A percentile compares a stretch with the other conserved stretches of the same genome.
Conservation (phyloP, 2,329 filamentous ascomycete species). For the Penicillium sumatraense region DNA sequence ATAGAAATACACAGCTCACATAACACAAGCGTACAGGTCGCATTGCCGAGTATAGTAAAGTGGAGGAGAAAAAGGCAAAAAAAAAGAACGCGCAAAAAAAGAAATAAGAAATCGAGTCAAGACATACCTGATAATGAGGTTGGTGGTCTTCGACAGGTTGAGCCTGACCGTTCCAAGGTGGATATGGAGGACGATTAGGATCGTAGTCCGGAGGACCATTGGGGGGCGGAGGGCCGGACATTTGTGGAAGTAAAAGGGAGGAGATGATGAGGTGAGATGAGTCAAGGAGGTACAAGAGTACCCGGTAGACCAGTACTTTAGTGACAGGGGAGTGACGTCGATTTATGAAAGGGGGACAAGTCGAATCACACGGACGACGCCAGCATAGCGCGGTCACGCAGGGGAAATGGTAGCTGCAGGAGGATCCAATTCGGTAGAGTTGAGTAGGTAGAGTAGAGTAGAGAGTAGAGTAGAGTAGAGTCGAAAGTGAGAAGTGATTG, state of each 20-base stretch:
- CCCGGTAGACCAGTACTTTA: slow-evolving; percentile 2
- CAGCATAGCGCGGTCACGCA: slow-evolving; percentile 33
- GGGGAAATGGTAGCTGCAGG: slow-evolving; percentile 22
- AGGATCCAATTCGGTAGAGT: slow-evolving; percentile 15
- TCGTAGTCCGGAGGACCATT: slow-evolving; percentile 43
- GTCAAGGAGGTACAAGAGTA: slow-evolving; percentile 21
- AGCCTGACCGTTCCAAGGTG: slow-evolving; percentile 45
- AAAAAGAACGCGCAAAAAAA: no score
- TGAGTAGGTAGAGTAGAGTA: background rate
- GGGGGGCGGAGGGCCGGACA: slow-evolving; percentile 41
- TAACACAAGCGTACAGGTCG: background rate
- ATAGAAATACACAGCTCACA: slow-evolving; percentile 14
- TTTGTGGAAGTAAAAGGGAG: slow-evolving; percentile 36
- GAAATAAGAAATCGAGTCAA: no score
- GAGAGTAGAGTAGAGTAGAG: slow-evolving; percentile 6
- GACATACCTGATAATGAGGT: slow-evolving; percentile 44
- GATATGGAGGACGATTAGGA: slow-evolving; percentile 50
- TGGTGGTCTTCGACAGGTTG: slow-evolving; percentile 40
- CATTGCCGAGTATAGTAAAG: no score
- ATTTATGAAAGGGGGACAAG: slow-evolving; percentile 25
- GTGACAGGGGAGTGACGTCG: slow-evolving; percentile 29
- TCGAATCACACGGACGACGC: slow-evolving; percentile 29
- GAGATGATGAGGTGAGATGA: slow-evolving; percentile 24
- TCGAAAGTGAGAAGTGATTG: no score
- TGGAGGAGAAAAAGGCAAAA: no score